Evolutionary conservation across 2,329 filamentous ascomycete genomes (phyloP).

Genomic region (Boeremia exigua): DNA sequence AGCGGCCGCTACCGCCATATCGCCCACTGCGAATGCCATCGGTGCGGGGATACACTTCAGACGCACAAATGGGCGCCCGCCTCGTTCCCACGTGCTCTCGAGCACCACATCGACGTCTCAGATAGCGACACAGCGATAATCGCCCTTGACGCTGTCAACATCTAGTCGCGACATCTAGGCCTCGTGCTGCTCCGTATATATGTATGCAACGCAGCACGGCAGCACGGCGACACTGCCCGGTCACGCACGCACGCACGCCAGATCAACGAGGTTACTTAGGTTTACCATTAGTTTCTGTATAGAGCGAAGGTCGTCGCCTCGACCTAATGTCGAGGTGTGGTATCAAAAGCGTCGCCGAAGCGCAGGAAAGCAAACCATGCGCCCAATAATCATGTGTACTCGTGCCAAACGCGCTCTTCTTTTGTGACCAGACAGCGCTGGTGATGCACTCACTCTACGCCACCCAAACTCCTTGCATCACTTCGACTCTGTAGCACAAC

Average conservation of each 20-base stretch:
- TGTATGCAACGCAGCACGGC: neutral
- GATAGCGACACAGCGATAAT: neutral
- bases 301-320: neutral
- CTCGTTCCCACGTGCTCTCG: neutral
- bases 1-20: neutral
- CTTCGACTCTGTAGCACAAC: neutral
- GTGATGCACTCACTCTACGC: no score
- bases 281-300: no score
- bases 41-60: neutral
- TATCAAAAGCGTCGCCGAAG: constrained; percentile 13
- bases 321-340: neutral
- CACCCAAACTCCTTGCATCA: no score
- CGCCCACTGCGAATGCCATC: constrained; percentile 1
- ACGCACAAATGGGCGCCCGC: neutral
- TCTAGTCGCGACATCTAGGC: neutral
- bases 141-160: constrained; percentile 2
- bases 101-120: neutral
- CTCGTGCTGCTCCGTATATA: neutral
- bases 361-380: neutral
- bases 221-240: neutral
- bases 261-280: no score
- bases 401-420: neutral
- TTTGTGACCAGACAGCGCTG: neutral
- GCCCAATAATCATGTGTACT: constrained; percentile 3
- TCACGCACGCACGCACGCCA: neutral